These are phyloP conservation scores for Cylindrotheca closterium DNA, from an alignment of 108 stramenopile genomes.

Conservation along the genomic window DNA sequence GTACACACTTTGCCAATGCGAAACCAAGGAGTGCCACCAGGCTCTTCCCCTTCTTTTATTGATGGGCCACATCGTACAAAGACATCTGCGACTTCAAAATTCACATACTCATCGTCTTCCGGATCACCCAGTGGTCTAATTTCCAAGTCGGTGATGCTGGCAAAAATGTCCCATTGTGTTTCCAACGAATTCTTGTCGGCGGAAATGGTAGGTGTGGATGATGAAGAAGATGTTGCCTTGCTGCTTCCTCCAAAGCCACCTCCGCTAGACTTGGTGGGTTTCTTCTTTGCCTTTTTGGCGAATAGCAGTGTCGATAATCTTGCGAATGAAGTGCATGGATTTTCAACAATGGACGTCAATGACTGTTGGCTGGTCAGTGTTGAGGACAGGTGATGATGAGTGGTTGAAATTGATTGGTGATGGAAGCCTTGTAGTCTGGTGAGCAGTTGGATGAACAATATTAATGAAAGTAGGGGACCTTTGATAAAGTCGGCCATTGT, in stretches of 20 bases:
- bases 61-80: slow-evolving; percentile 25
- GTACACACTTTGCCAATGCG: slow-evolving; percentile 41
- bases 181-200: slow-evolving; percentile 40
- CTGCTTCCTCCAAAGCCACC: slow-evolving; percentile 26
- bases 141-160: slow-evolving; percentile 40
- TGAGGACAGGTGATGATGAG: too few species aligned
- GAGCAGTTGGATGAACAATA: too few species aligned
- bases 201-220: slow-evolving; percentile 6
- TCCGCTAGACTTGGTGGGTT: slow-evolving; percentile 17
- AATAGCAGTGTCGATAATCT: slow-evolving; percentile 1
- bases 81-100: slow-evolving; percentile 38
- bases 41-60: slow-evolving; percentile 6
- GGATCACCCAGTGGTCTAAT: slow-evolving; percentile 30
- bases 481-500: too few species aligned
- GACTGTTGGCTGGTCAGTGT: too few species aligned
- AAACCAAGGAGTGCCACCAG: slow-evolving; percentile 29
- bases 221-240: slow-evolving; percentile 2
- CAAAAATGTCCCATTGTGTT: slow-evolving; percentile 42
- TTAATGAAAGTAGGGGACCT: too few species aligned
- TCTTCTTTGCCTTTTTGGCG: slow-evolving; percentile 15
- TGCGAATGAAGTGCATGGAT: too few species aligned
- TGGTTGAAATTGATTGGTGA: too few species aligned
- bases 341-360: too few species aligned
- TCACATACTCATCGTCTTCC: slow-evolving; percentile 32
- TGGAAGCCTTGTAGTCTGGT: too few species aligned